These are phyloP conservation scores for Aspergillus latus DNA, from an alignment of 2,329 filamentous ascomycete species.

Conservation along the genomic window DNA sequence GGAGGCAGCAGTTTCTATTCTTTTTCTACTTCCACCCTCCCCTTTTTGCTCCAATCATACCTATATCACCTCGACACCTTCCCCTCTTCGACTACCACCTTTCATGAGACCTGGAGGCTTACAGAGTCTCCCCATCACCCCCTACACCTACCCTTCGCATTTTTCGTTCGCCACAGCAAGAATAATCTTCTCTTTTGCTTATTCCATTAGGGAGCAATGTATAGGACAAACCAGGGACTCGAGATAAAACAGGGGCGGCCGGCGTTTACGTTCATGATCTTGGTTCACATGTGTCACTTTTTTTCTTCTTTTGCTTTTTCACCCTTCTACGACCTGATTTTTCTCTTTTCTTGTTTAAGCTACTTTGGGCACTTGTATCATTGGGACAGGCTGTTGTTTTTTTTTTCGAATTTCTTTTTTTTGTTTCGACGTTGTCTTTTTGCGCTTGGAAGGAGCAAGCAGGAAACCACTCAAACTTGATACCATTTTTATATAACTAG, in stretches of 20 bases:
- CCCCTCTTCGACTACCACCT: conserved; percentile 19
- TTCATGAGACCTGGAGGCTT: background rate
- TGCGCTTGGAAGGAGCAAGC: conserved; percentile 15
- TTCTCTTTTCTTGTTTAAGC: conserved; percentile 13
- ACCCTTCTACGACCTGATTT: conserved; percentile 14
- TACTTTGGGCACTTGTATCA: conserved; percentile 27
- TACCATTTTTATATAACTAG: conserved; percentile 39
- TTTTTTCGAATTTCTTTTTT: background rate
- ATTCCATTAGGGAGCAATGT: conserved; percentile 18
- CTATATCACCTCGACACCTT: background rate
- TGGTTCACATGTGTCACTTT: conserved; percentile 3
- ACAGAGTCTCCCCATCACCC: background rate
- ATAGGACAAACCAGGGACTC: conserved; percentile 12
- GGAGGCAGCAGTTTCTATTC: conserved; percentile 7
- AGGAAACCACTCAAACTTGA: conserved; percentile 28
- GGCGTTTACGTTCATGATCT: conserved; percentile 16
- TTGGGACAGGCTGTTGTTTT: conserved; percentile 25
- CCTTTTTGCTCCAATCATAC: conserved; percentile 6
- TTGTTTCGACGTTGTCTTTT: background rate
- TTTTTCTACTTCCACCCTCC: too few species aligned
- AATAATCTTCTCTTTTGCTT: conserved; percentile 8
- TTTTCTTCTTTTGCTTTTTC: background rate
- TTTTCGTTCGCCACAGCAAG: background rate
- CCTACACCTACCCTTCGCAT: background rate
- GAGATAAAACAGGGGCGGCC: conserved; percentile 16